Conservation (phyloP, 2,329 filamentous ascomycete genomes). For the Pestalotiopsis sp. region DNA sequence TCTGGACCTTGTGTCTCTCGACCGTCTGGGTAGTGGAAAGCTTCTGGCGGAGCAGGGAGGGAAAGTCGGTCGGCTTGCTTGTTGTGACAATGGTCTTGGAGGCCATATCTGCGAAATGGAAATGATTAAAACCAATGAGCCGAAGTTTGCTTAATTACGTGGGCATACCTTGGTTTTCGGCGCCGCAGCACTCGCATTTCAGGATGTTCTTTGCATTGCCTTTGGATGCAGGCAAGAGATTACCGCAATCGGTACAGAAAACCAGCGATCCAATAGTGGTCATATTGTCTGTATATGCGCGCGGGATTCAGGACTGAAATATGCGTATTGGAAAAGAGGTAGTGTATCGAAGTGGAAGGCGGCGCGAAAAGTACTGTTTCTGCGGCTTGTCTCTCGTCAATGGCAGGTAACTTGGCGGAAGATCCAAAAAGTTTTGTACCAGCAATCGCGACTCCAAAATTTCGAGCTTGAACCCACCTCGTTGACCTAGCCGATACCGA, state of each 20-base stretch:
- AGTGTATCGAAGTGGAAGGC: no score
- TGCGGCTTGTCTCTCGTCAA: background rate
- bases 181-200: constrained; percentile 83
- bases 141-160: background rate
- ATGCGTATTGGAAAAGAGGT: no score
- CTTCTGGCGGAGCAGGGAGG: constrained; percentile 85
- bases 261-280: constrained; percentile 87
- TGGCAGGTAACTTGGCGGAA: background rate
- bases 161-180: constrained; percentile 74
- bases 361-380: background rate
- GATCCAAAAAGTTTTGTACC: constrained; percentile 9
- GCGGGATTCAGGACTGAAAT: no score
- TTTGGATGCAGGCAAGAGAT: constrained; percentile 80
- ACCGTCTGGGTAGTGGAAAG: constrained; percentile 84
- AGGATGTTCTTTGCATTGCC: constrained; percentile 77
- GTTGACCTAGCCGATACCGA: background rate
- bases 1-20: constrained; percentile 75
- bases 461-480: background rate
- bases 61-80: constrained; percentile 90
- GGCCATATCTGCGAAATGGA: constrained; percentile 3
- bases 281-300: constrained; percentile 56
- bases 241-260: constrained; percentile 92
- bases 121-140: background rate
- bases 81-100: constrained; percentile 70
- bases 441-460: constrained; percentile 4